Percentiles rank a stretch among this genome's conserved stretches.
These are phyloP conservation scores for Phytophthora vignae DNA, from an alignment of 352 stramenopile genomes.

Conservation along the genomic window DNA sequence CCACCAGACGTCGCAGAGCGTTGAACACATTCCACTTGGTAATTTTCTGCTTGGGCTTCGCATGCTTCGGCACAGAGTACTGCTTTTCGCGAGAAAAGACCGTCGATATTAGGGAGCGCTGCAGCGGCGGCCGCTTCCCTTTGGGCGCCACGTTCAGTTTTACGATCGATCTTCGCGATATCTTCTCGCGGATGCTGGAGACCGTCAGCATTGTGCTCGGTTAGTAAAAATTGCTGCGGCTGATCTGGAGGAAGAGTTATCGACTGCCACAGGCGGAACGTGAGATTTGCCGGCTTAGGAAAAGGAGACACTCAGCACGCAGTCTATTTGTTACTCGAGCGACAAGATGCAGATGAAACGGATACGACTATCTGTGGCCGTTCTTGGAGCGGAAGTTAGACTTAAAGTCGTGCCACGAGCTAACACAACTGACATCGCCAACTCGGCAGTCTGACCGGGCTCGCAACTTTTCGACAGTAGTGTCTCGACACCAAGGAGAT, in stretches of 20 bases:
- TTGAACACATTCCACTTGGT: conserved; percentile 17
- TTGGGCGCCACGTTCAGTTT: neutral
- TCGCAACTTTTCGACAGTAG: no score
- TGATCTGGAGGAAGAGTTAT: neutral
- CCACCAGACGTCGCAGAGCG: conserved; percentile 19
- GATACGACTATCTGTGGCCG: neutral
- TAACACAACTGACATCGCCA: no score
- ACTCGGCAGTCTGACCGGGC: no score
- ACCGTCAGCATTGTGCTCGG: neutral
- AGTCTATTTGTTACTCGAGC: neutral
- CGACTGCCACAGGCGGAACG: neutral
- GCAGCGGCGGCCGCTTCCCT: neutral
- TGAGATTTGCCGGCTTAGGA: neutral
- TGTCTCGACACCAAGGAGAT: no score
- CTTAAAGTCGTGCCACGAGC: no score
- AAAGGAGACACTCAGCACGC: no score
- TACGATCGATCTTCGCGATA: neutral
- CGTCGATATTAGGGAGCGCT: neutral
- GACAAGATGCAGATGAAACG: neutral
- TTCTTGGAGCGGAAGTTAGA: neutral
- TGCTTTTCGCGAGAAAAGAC: conserved; percentile 5
- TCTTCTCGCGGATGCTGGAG: neutral
- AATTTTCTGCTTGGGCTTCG: conserved; percentile 2
- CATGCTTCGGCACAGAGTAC: neutral
- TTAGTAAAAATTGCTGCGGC: neutral